Percentiles rank a stretch among this genome's conserved stretches.
Evolutionary conservation across 139 green algal species (phyloP).

Genomic region (Bryopsis sp.): DNA sequence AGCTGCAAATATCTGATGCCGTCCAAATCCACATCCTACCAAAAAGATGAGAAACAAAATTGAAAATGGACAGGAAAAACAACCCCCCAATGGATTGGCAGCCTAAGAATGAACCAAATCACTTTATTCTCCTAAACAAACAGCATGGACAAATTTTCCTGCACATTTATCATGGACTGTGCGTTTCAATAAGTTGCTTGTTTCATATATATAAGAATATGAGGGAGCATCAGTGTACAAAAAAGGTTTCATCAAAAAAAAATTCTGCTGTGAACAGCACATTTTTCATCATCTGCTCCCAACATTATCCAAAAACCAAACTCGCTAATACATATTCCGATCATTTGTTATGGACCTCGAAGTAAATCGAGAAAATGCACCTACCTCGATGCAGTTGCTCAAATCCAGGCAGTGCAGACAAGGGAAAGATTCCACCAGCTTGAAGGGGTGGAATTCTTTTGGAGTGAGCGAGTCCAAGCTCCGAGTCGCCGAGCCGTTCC

Average conservation of each 20-base stretch:
- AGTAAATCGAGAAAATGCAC: background rate
- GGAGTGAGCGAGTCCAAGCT: background rate
- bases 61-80: background rate
- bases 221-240: too few species aligned
- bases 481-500: background rate
- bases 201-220: too few species aligned
- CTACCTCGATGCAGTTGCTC: conserved; percentile 12
- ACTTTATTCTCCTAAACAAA: too few species aligned
- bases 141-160: too few species aligned
- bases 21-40: conserved; percentile 25
- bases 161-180: too few species aligned
- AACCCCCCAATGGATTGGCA: background rate
- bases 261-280: too few species aligned
- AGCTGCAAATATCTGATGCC: conserved; percentile 20
- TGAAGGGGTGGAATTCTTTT: background rate
- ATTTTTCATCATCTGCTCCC: too few species aligned
- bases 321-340: background rate
- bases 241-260: background rate
- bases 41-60: background rate
- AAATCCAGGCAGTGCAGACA: conserved; percentile 9
- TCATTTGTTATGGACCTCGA: background rate
- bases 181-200: too few species aligned
- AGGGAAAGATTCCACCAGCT: conserved; percentile 14
- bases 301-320: background rate
- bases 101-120: background rate